Evolutionary conservation across 2,329 filamentous ascomycete genomes (phyloP), one percentile per base, ranked within the genome.

Genomic region (Magnaporthiopsis rhizophila): DNA sequence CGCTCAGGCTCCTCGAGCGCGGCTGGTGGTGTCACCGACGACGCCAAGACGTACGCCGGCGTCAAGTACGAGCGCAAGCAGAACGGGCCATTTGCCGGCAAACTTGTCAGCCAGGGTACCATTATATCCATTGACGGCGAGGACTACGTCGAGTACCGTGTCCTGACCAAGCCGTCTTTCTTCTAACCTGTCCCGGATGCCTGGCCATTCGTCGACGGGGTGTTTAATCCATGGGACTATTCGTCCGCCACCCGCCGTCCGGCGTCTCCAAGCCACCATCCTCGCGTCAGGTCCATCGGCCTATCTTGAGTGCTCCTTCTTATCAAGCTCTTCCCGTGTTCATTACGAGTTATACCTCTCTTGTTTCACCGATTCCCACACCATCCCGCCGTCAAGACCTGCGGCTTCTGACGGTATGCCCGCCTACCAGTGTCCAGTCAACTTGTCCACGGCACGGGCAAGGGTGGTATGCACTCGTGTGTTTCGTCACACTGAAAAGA

Each of bases 51-150:
- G 21, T 81, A 84, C 68, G 78, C 79, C 32, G 85, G 85, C 30
- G 75, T 87, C 70, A 87, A 85, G 71, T 89, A 88, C 68, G 84
- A 86, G 72, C 81, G 85, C 64, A 87, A 86, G 74, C 73, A 79
- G 38, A 85, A 74, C 4, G 86, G 86, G 0, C 84, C 85, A 0
- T 87, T 88, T 65, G 77, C 81, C 66, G 86, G 85, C 30, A 86
- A 87, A 71, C 80, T 88, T n/a, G 85, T 86, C 36, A 86, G 83
- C 60, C 80, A 84, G 66, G 83, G 85, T 6, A 81, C 81, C 12
- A 84, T 88, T 28, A 81, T 88, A 69, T 86, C 77, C 61, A 88
- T 89, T 65, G 85, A 88, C 65, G 86, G 85, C 28, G 86, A 88
- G 71, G 86, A 88, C 67, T 89, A 86, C 66, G 85, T 89, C 45